phyloP scores from a whole-genome alignment of 1,284 basidiomycete genomes.

The Ustilago sp. region DNA sequence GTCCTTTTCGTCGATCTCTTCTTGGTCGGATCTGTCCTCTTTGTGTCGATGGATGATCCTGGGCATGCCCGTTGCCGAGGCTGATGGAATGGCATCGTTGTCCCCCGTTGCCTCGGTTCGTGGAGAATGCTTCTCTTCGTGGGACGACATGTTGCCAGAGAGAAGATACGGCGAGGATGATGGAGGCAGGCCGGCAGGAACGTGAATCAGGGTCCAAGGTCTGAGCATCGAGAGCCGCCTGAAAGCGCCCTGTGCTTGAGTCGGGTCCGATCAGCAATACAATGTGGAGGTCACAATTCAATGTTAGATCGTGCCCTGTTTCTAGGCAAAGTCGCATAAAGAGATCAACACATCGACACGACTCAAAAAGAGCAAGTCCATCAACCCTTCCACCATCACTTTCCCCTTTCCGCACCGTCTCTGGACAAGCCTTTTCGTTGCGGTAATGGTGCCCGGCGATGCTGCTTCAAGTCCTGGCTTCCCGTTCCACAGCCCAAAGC shows the following conservation, averaged over 20 bases:
- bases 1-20: constrained; percentile 38
- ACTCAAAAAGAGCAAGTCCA: too few species aligned
- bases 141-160: constrained; percentile 9
- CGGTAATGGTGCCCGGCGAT: constrained; percentile 30
- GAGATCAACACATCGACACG: background rate
- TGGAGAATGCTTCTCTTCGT: constrained; percentile 30
- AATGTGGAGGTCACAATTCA: background rate
- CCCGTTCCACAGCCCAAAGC: constrained; percentile 34
- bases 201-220: constrained; percentile 11
- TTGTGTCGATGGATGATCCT: constrained; percentile 51
- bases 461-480: constrained; percentile 30
- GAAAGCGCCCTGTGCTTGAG: constrained; percentile 12
- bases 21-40: constrained; percentile 32
- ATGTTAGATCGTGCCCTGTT: background rate
- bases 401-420: background rate
- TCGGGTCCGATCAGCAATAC: background rate
- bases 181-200: background rate
- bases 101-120: constrained; percentile 19
- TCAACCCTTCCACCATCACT: background rate
- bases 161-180: background rate
- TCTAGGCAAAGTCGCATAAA: constrained; percentile 15
- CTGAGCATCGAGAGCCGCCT: constrained; percentile 15
- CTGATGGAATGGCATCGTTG: constrained; percentile 49
- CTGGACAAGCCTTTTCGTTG: background rate
- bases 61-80: constrained; percentile 60